Evolutionary conservation across 345 rosid genomes (phyloP).

Genomic region (Pistacia vera): DNA sequence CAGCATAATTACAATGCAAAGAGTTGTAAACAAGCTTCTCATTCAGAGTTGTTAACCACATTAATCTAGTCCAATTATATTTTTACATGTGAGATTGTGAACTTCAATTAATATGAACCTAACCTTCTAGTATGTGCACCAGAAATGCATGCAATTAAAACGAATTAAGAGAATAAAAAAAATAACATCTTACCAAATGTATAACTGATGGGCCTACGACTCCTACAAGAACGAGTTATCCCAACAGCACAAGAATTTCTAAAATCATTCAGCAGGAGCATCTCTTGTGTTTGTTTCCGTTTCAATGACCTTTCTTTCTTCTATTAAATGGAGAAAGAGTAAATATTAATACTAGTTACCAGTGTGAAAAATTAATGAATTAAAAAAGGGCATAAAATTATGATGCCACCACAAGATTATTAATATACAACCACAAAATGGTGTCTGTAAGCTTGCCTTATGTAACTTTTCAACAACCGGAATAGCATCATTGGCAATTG

Average conservation of each 20-base stretch:
- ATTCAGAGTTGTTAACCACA: constrained; percentile 1
- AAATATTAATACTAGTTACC: constrained; percentile 3
- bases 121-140: not conserved
- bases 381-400: not conserved
- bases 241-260: constrained; percentile 36
- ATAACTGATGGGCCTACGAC: constrained; percentile 54
- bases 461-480: constrained; percentile 64
- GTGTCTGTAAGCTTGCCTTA: constrained; percentile 43
- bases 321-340: constrained; percentile 36
- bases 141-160: not conserved
- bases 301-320: constrained; percentile 69
- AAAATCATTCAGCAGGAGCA: constrained; percentile 36
- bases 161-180: not conserved
- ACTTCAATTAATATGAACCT: not conserved
- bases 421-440: not conserved
- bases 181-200: constrained; percentile 62
- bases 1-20: not conserved
- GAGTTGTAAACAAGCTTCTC: not conserved
- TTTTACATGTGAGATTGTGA: not conserved
- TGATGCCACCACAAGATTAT: not conserved
- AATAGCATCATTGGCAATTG: constrained; percentile 53
- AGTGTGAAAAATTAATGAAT: constrained; percentile 6
- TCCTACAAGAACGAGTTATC: constrained; percentile 67
- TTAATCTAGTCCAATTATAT: not conserved
- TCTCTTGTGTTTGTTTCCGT: constrained; percentile 57